phyloP scores from a whole-genome alignment of 805 yeast genomes.

The Hyphopichia homilentoma region DNA sequence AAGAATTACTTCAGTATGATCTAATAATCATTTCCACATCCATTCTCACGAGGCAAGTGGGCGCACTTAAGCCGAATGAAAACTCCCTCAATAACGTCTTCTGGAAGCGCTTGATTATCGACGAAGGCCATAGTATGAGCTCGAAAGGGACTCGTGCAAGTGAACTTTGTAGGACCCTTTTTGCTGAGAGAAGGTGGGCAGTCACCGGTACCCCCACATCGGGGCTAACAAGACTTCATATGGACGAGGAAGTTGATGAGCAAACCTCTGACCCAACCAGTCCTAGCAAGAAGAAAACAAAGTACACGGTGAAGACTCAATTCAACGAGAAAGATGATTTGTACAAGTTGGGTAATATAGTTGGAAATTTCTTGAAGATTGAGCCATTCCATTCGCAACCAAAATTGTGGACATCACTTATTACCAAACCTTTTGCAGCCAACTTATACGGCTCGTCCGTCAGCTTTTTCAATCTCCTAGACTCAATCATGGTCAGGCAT shows the following conservation, averaged over 20 bases:
- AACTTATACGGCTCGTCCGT: slow-evolving; percentile 36
- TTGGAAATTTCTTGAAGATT: slow-evolving; percentile 51
- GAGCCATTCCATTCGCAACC: slow-evolving; percentile 53
- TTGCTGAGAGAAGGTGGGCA: slow-evolving; percentile 66
- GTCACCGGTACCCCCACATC: slow-evolving; percentile 77
- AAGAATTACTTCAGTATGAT: slow-evolving; percentile 43
- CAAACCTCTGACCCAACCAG: slow-evolving; percentile 7
- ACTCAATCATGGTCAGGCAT: slow-evolving; percentile 55
- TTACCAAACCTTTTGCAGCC: slow-evolving; percentile 47
- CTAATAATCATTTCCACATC: slow-evolving; percentile 49
- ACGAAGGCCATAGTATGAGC: slow-evolving; percentile 68
- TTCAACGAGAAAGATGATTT: slow-evolving; percentile 55
- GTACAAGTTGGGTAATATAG: slow-evolving; percentile 47
- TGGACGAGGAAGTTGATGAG: slow-evolving; percentile 30
- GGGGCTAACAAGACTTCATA: slow-evolving; percentile 57
- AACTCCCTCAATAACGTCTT: slow-evolving; percentile 42
- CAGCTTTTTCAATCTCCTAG: slow-evolving; percentile 40
- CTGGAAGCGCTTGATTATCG: slow-evolving; percentile 72
- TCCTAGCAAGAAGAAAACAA: slow-evolving; percentile 16
- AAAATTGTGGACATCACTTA: slow-evolving; percentile 43
- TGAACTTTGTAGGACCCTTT: slow-evolving; percentile 42
- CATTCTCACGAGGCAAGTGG: slow-evolving; percentile 41
- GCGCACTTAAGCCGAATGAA: slow-evolving; percentile 12
- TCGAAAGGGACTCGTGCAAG: slow-evolving; percentile 50
- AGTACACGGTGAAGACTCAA: slow-evolving; percentile 45